These are phyloP conservation scores for Millerago galiae DNA, from an alignment of 805 yeast species.

Conservation along the genomic window DNA sequence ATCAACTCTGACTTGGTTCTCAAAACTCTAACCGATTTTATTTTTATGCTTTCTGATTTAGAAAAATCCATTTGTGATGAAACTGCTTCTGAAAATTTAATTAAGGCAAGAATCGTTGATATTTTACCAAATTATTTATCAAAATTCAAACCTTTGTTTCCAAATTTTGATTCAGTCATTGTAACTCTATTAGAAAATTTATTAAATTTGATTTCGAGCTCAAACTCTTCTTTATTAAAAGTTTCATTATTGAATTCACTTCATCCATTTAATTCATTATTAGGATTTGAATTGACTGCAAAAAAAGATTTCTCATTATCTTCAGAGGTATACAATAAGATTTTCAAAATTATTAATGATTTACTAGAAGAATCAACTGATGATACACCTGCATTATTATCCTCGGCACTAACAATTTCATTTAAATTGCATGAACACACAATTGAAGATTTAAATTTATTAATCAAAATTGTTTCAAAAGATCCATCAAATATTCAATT, in stretches of 20 bases:
- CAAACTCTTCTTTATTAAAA: conserved; percentile 25
- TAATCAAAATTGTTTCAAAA: conserved; percentile 59
- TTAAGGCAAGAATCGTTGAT: conserved; percentile 43
- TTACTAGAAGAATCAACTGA: conserved; percentile 62
- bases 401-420: conserved; percentile 61
- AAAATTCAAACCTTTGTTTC: conserved; percentile 35
- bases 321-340: conserved; percentile 13
- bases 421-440: conserved; percentile 38
- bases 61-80: neutral
- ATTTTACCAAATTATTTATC: conserved; percentile 52
- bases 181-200: conserved; percentile 20
- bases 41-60: neutral
- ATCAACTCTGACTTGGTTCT: conserved; percentile 22
- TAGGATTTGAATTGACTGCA: conserved; percentile 9
- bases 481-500: conserved; percentile 73
- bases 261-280: conserved; percentile 42
- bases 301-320: conserved; percentile 22
- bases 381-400: conserved; percentile 68
- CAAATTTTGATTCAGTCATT: conserved; percentile 27
- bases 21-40: neutral
- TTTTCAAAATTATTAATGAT: conserved; percentile 23
- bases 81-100: conserved; percentile 27
- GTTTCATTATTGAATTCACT: conserved; percentile 41
- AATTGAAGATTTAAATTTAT: conserved; percentile 39
- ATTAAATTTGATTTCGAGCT: conserved; percentile 21